Evolutionary conservation across 2,329 filamentous ascomycete species (phyloP).

Genomic region (Penicillium decumbens): DNA sequence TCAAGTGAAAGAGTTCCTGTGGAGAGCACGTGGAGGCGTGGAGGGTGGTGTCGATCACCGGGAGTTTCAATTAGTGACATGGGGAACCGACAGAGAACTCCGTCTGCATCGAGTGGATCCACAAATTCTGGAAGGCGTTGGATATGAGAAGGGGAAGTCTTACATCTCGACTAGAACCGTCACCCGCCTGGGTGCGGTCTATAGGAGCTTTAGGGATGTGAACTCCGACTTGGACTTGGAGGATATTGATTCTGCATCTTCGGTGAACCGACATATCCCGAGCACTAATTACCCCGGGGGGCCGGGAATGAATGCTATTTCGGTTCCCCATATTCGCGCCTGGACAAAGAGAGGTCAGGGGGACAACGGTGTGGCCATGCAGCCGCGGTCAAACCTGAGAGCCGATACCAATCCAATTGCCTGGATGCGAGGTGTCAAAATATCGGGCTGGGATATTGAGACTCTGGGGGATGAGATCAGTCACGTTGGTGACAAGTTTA

Average conservation of each 20-base stretch:
- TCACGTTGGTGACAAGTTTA: slow-evolving; percentile 57
- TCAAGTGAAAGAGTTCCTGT: slow-evolving; percentile 85
- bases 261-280: slow-evolving; percentile 22
- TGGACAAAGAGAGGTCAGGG: slow-evolving; percentile 46
- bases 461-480: slow-evolving; percentile 59
- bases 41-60: slow-evolving; percentile 70
- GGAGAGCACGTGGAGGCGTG: slow-evolving; percentile 69
- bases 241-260: slow-evolving; percentile 40
- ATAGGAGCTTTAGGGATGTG: slow-evolving; percentile 77
- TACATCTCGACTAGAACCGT: slow-evolving; percentile 63
- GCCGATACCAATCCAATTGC: slow-evolving; percentile 56
- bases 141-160: slow-evolving; percentile 65
- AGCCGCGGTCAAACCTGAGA: slow-evolving; percentile 45
- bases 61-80: slow-evolving; percentile 89
- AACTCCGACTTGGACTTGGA: slow-evolving; percentile 57
- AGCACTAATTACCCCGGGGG: slow-evolving; percentile 25
- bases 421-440: slow-evolving; percentile 63
- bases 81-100: slow-evolving; percentile 81
- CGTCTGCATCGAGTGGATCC: slow-evolving; percentile 70
- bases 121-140: slow-evolving; percentile 62
- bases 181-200: slow-evolving; percentile 77
- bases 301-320: slow-evolving; percentile 48
- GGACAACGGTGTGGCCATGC: slow-evolving; percentile 47
- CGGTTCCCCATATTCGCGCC: slow-evolving; percentile 49
- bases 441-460: slow-evolving; percentile 51